These are phyloP conservation scores for Rheum nobile DNA, from an alignment of 148 eudicot genomes.

Conservation along the genomic window DNA sequence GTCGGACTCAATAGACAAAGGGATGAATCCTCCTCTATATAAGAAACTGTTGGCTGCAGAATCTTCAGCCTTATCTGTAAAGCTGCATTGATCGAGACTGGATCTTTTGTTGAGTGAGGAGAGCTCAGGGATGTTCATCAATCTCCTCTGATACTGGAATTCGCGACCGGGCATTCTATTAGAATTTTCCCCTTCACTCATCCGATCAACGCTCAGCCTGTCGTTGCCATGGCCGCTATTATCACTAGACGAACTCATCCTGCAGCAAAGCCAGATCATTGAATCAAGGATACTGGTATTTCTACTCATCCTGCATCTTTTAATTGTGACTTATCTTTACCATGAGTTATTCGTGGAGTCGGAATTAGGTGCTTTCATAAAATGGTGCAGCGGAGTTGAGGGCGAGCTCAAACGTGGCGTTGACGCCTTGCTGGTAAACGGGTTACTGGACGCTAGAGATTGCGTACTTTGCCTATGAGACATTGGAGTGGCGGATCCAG, in stretches of 20 bases:
- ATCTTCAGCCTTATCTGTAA: neutral
- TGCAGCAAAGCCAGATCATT: neutral
- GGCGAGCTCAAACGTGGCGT: neutral
- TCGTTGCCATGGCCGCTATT: neutral
- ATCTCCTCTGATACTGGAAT: neutral
- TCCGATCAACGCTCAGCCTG: neutral
- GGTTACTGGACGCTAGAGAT: neutral
- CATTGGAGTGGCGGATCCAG: conserved; percentile 2
- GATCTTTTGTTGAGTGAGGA: neutral
- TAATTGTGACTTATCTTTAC: neutral
- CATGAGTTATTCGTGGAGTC: neutral
- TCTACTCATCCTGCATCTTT: neutral
- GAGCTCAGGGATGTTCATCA: neutral
- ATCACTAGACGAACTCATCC: conserved; percentile 1
- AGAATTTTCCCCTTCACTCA: neutral
- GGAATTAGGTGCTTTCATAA: neutral
- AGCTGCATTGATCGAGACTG: neutral
- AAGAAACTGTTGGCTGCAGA: neutral
- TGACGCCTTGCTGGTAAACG: neutral
- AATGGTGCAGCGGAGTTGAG: neutral
- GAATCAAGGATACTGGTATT: neutral
- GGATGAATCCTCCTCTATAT: neutral
- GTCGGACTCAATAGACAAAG: neutral
- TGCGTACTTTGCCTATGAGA: neutral
- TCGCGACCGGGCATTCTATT: neutral